Base-by-base conservation (phyloP, 1,284 basidiomycete species). In the Ceratobasidium sp. region DNA sequence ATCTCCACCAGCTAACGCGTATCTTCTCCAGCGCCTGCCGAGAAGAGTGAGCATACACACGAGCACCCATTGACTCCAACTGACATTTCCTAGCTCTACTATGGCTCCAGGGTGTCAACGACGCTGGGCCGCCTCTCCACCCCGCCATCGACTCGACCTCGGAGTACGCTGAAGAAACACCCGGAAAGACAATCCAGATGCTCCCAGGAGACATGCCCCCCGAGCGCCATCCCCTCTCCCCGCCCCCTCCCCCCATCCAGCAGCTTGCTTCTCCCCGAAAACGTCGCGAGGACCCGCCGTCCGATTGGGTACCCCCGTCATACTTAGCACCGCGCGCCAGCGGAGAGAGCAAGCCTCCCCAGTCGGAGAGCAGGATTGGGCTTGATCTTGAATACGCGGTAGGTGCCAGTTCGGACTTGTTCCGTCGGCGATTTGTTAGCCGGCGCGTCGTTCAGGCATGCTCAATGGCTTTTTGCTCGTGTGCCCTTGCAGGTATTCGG, bases 101-200 rank as follows among this genome's bases (percentile, higher is more conserved):
- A 55, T 67, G 64, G 64, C 64, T 67, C 32, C 64, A 67, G 32
- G 64, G 64, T 52, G 64, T 67, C 21, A 67, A 67, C 50, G 64
- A 67, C 5, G 64, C 64, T 14, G 64, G 64, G 21, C 64, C 64
- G 7, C 64, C 52, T 21, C 14, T 55, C 6, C 64, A 67, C 50
- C 64, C 64, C 16, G 32, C 64, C 6, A 52, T 67, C n/a, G 64
- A 67, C 38, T 67, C 64, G 21, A 67, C 64, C n/a, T 67, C 64
- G 26, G 64, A 67, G 43, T 67, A 67, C 30, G 64, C 64, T 13
- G 50, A 43, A 18, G 64, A 67, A 44, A 67, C 64, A 4, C 64
- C 64, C 18, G 64, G 64, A 28, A 38, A 46, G 35, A 67, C 64
- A 2, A 41, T 67, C 18, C 32, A 67, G 8, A 67, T 67, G 64